Percentiles rank a stretch among this genome's conserved stretches.
Conservation (phyloP, 208 protist genomes). For the Lotmaria passim region DNA sequence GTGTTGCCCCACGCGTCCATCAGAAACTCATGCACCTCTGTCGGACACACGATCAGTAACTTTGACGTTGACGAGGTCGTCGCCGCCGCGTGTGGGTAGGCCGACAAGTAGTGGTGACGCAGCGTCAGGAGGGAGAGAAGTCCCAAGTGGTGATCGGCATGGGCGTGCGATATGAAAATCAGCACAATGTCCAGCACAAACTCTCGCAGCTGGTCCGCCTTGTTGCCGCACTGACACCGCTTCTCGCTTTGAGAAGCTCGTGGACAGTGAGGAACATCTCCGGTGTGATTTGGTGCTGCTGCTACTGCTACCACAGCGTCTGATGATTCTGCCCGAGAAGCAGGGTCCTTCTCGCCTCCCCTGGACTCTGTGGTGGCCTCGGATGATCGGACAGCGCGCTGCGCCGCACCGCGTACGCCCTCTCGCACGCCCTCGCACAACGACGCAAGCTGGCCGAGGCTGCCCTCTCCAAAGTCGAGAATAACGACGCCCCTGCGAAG, state of each 20-base stretch:
- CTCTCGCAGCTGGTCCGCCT: conserved; percentile 9
- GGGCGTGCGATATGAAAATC: conserved; percentile 90
- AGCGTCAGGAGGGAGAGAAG: conserved; percentile 70
- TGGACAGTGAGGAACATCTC: too few species aligned
- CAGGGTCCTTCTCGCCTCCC: neutral
- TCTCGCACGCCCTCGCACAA: conserved; percentile 37
- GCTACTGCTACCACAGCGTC: neutral
- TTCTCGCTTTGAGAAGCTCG: neutral
- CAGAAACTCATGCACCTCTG: conserved; percentile 76
- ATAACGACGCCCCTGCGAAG: conserved; percentile 57
- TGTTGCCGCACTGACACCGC: neutral
- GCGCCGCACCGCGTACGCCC: neutral
- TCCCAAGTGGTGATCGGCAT: conserved; percentile 91
- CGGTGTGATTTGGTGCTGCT: neutral
- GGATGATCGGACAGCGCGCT: neutral
- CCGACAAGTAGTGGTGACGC: conserved; percentile 43
- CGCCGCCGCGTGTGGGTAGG: neutral
- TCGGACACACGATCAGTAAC: conserved; percentile 74
- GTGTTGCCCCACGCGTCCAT: conserved; percentile 51
- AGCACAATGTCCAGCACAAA: conserved; percentile 65
- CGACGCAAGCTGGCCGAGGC: conserved; percentile 64
- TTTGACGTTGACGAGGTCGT: neutral
- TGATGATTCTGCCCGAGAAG: neutral
- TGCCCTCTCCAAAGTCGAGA: conserved; percentile 90
- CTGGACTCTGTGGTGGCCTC: neutral